Evolutionary conservation across 441 rosid species (phyloP), one percentile per base, ranked within the genome.

Genomic region (Adansonia rubrostipa): DNA sequence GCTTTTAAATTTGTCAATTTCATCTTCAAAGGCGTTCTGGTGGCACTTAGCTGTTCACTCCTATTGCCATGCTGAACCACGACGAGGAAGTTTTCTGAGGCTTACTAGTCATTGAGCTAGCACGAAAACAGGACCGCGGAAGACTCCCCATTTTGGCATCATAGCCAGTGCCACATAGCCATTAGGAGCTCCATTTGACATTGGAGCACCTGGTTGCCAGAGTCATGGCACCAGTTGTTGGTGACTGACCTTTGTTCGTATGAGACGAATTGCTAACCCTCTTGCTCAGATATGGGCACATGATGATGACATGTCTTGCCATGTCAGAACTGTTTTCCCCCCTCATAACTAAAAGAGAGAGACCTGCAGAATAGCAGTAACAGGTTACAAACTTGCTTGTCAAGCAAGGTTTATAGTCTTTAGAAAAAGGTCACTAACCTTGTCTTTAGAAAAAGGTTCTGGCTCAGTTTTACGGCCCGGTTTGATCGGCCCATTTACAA

Each of bases 241-340:
- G 91, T 71, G 93, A 86, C 78, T 89, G 93, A 78, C 81, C 80
- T 50, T 86, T 97, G 78, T 71, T 87, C 28, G 89, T 78, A 28
- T 90, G 92, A 1, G 90, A 94, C 20, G 98, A 90, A 80, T 94
- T 86, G 85, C 93, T 84, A 81, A 88, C 87, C 89, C 97, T 90
- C 81, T 82, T 85, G 91, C 76, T 91, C 19, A 88, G 82, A 68
- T 94, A 89, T 66, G 96, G 89, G 78, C 97, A 94, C 92, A 28
- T 28, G 33, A 28, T 28, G 33, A 92, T 92, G 9, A 88, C 97
- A 63, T 96, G 98, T 72, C 99, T 90, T 57, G 99, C 97, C 87
- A 87, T 83, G 73, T 92, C 93, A 54, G 95, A 91, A 80, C 98
- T 96, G 84, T 91, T 80, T 28, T 28, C 33, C 33, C 98, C 99